Conservation (phyloP, 768 basidiomycete genomes). For the Mycena floridula region DNA sequence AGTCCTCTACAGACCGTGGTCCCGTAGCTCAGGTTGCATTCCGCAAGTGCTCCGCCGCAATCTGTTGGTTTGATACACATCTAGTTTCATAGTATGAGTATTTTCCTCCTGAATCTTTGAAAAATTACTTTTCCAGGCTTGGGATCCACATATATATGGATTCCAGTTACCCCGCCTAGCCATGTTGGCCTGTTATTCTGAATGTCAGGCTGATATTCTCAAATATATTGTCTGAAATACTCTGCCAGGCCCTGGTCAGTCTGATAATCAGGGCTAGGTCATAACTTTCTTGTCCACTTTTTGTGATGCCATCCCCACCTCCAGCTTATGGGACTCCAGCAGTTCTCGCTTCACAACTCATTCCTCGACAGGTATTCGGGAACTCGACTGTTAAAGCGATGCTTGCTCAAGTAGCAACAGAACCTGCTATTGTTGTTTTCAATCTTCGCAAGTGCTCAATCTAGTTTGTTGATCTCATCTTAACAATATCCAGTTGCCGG, state of each 20-base stretch:
- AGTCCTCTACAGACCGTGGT: too few species aligned
- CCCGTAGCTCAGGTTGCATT: too few species aligned
- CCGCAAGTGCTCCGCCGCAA: too few species aligned
- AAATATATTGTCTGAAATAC: background rate
- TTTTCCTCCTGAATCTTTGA: too few species aligned
- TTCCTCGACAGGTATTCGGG: slow-evolving; percentile 6
- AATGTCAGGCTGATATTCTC: background rate
- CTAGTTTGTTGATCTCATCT: background rate
- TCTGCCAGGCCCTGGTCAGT: background rate
- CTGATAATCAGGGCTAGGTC: background rate
- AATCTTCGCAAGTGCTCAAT: background rate
- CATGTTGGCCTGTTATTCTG: background rate
- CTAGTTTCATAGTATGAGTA: too few species aligned
- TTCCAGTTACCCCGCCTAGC: background rate
- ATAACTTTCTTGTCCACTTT: background rate
- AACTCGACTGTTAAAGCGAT: slow-evolving; percentile 2
- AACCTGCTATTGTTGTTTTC: slow-evolving; percentile 1
- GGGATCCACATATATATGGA: background rate
- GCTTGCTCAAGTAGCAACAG: slow-evolving; percentile 3
- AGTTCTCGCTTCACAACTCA: slow-evolving; percentile 5
- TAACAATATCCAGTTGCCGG: slow-evolving; percentile 2
- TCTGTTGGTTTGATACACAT: too few species aligned
- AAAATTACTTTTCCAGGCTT: too few species aligned
- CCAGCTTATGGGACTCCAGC: background rate
- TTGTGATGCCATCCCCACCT: background rate